A percentile compares a stretch with the other conserved stretches of the same genome.
Evolutionary conservation across 2,329 filamentous ascomycete species (phyloP).

Genomic region (Sclerotinia glacialis): DNA sequence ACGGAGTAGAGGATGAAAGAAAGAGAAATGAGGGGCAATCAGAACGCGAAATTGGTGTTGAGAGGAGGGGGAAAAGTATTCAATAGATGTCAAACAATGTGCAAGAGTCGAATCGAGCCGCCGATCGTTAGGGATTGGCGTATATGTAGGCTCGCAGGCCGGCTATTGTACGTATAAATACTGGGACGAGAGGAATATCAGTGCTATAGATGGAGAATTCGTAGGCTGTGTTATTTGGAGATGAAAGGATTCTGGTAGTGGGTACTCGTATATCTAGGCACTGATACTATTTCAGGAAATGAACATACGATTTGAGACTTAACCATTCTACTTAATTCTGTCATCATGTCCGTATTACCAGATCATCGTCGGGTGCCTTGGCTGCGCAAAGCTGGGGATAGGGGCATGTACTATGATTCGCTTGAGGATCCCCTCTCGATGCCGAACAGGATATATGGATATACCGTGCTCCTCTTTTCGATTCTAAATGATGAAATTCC

Average conservation of each 20-base stretch:
- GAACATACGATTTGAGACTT: not conserved
- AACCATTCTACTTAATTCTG: not conserved
- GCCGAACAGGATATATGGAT: not conserved
- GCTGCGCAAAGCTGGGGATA: not conserved
- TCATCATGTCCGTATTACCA: not conserved
- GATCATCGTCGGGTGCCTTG: not conserved
- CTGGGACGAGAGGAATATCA: not conserved
- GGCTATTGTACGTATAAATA: not conserved
- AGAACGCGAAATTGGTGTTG: not conserved
- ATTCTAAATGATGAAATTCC: not conserved
- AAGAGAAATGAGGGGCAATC: not conserved
- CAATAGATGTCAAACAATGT: not conserved
- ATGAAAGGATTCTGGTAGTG: not conserved
- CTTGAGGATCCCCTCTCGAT: not conserved
- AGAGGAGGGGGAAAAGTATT: not conserved
- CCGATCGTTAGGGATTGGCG: not conserved
- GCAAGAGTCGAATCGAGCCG: not conserved
- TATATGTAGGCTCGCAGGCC: not conserved
- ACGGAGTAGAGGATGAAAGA: not conserved
- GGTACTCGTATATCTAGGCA: not conserved
- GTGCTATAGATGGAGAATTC: not conserved
- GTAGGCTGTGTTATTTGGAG: not conserved
- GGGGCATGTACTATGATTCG: not conserved
- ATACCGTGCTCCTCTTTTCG: not conserved
- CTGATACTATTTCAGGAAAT: conserved; percentile 5